Evolutionary conservation across 2,329 filamentous ascomycete species (phyloP), one percentile per base, ranked within the genome.

Genomic region (Colletotrichum spinosum): DNA sequence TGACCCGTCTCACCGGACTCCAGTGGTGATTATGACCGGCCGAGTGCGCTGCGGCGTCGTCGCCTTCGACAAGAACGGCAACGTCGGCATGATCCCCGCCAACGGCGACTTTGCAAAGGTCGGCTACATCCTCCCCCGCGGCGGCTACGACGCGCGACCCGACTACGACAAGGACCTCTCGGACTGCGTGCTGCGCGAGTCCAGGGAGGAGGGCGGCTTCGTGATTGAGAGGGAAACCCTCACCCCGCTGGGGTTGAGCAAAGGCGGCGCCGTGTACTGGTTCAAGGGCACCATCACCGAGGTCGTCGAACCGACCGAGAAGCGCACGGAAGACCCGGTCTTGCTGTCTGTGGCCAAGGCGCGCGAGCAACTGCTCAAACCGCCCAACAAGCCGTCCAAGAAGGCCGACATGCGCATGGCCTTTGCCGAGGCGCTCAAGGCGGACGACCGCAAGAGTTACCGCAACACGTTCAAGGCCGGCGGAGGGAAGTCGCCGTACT

Each of bases 21-120:
- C 35, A 52, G 49, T 52, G 5, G 3, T 38, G 1, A n/a, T 52
- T n/a, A 3, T 37, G 49, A 15, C 15, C 34, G 49, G 35, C 8
- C 7, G 55, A 8, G 45, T 57, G 2, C 55, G 55, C 12, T 57
- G 55, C 15, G 55, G 55, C 7, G 55, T 57, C 12, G 55, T 57
- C 8, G 33, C 44, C 8, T 12, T 38, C 34, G 55, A 50, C 15
- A 34, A 39, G 6, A 13, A 39, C 3, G 34, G 17, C 37, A 50
- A 57, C 4, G 38, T 57, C 3, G 48, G 55, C 44, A 57, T 39
- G 6, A 57, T 57, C 17, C 55, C 55, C 4, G 55, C 44, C 12
- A 38, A 49, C 8, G 12, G 15, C 34, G 33, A 49, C 35, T 50
- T 57, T 17, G 44, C 38, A 3, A n/a, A 48, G 8, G 44, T 57